A percentile compares a stretch with the other conserved stretches of the same genome.
Evolutionary conservation across 2,329 filamentous ascomycete species (phyloP).

Genomic region (Colletotrichum agaves): DNA sequence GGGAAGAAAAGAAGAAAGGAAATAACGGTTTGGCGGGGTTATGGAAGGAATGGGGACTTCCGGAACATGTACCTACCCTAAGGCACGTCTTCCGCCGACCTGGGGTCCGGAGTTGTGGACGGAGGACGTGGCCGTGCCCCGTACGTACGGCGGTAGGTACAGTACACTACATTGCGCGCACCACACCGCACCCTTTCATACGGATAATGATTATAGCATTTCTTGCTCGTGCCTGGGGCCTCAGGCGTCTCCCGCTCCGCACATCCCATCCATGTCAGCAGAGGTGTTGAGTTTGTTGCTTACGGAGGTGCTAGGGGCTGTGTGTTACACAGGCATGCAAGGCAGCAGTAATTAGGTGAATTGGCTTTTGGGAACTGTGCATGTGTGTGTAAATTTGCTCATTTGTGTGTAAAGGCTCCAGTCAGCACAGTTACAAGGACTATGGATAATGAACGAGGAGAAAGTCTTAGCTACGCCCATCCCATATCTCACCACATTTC

Average conservation of each 20-base stretch:
- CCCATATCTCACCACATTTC: background rate
- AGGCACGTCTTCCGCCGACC: background rate
- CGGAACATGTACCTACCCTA: constrained; percentile 25
- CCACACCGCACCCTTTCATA: background rate
- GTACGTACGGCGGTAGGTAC: background rate
- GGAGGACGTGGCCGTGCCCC: background rate
- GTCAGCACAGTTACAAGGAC: no score
- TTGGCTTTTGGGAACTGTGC: no score
- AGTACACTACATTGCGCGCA: background rate
- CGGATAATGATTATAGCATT: background rate
- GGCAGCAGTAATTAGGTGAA: background rate
- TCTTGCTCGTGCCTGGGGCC: constrained; percentile 1
- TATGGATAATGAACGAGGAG: no score
- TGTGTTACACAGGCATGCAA: constrained; percentile 23
- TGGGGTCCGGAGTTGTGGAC: background rate
- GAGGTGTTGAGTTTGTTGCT: constrained; percentile 12
- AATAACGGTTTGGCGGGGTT: background rate
- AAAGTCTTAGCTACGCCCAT: background rate
- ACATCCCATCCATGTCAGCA: constrained; percentile 25
- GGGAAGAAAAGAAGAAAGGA: no score
- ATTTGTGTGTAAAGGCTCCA: no score
- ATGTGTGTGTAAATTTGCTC: no score
- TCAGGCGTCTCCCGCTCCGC: constrained; percentile 28
- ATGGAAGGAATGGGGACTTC: constrained; percentile 3
- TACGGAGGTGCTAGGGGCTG: constrained; percentile 25